Evolutionary conservation across 345 rosid genomes (phyloP), one percentile per base, ranked within the genome.

Genomic region (Pistacia integerrima): DNA sequence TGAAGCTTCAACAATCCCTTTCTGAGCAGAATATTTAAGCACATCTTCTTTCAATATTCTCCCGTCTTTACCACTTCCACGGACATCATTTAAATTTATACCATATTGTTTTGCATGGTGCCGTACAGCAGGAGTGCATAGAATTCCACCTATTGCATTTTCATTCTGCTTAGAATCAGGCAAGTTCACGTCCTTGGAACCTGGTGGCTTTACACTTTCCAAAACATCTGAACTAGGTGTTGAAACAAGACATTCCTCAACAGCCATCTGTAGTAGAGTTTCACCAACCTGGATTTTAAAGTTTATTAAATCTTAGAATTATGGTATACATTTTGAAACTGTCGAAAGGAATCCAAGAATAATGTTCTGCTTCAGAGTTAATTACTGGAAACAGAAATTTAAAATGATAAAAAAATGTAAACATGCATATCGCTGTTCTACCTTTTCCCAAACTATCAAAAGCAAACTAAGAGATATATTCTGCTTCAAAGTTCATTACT

Each of bases 21-120:
- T 85, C 77, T 88, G 88, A 58, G 76, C 65, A 78, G 90, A 82
- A 71, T 81, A 87, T 67, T 75, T 86, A 60, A 91, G 82, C 64
- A 95, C 77, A 65, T 95, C 98, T 79, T 93, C 99, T 84, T 89
- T 95, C 69, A 87, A 79, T 65, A 95, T 88, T 67, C 98, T 86
- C 64, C 98, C 93, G 76, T 86, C 93, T 77, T 78, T 85, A 61
- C 98, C 97, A 81, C 86, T 87, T 79, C 96, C 96, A 62, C 51
- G 85, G 33, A 95, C 82, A 74, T 83, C 88, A 78, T 86, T 79
- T 61, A 93, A 82, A 70, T 85, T 81, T 73, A 95, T 74, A 69
- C 88, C 90, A 89, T 91, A 87, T 33, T 87, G 83, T 79, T 89
- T 93, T 28, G 97, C 99, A 83, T 92, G 90, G 75, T 82, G 70